These are phyloP conservation scores for Leishmania tropica DNA, from an alignment of 208 protist species.

Conservation along the genomic window DNA sequence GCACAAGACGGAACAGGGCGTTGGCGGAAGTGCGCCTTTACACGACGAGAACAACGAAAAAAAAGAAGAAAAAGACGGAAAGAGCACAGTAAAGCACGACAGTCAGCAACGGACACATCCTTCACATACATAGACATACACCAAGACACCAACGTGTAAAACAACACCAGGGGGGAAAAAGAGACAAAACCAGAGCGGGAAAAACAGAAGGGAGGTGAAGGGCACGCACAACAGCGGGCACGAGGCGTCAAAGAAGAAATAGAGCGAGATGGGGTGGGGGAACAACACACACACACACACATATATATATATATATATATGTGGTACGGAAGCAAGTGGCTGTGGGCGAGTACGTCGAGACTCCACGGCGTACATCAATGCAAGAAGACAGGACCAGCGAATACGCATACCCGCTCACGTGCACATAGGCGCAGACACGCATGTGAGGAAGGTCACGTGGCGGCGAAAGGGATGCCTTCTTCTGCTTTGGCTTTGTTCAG, in stretches of 20 bases:
- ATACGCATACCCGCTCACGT: neutral
- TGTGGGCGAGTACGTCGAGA: neutral
- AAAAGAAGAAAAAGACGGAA: neutral
- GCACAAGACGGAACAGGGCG: neutral
- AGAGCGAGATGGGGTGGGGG: neutral
- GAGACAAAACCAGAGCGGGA: neutral
- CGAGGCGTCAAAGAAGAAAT: neutral
- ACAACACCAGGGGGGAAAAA: neutral
- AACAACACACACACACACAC: neutral
- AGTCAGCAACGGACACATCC: constrained; percentile 10
- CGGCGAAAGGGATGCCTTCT: neutral
- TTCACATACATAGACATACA: too few relatives aligned
- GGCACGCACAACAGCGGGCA: neutral
- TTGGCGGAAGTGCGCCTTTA: neutral
- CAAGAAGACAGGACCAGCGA: neutral
- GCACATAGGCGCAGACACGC: neutral
- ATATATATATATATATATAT: too few relatives aligned
- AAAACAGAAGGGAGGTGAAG: neutral
- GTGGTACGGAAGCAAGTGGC: too few relatives aligned
- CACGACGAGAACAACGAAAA: neutral
- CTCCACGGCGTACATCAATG: neutral
- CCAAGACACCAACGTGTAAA: too few relatives aligned
- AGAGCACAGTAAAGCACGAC: neutral
- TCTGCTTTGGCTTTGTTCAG: constrained; percentile 1
- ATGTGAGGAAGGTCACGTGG: neutral